Conservation (phyloP, 495 filamentous ascomycete genomes). For the Barbatosphaeria neglecta region DNA sequence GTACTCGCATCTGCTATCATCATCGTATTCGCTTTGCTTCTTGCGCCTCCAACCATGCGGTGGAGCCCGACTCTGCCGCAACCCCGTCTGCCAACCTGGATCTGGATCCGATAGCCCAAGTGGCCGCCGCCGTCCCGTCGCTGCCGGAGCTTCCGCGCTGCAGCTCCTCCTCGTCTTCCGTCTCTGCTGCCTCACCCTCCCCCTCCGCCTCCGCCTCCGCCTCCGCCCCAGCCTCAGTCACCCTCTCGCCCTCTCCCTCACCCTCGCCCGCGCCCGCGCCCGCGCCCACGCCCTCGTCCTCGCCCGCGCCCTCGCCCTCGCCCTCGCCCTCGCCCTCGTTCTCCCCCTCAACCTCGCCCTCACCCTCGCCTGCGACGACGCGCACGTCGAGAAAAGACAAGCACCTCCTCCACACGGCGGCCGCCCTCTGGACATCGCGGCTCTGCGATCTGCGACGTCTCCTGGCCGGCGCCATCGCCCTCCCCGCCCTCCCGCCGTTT, state of each 20-base stretch:
- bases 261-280: constrained; percentile 13
- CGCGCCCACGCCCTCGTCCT: constrained; percentile 16
- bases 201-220: constrained; percentile 1
- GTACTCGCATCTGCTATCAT: no score
- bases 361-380: constrained; percentile 7
- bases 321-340: constrained; percentile 1
- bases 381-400: constrained; percentile 38
- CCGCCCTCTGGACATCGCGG: constrained; percentile 31
- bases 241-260: no score
- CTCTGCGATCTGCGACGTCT: constrained; percentile 33
- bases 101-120: constrained; percentile 32
- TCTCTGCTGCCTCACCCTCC: not conserved
- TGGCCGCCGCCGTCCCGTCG: not conserved
- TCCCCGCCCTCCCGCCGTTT: constrained; percentile 35
- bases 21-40: not conserved
- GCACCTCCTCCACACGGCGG: constrained; percentile 30
- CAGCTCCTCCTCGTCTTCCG: no score
- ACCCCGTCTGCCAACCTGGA: constrained; percentile 26
- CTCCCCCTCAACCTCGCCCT: constrained; percentile 8
- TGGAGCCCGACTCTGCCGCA: constrained; percentile 26
- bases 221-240: constrained; percentile 8
- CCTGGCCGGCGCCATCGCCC: constrained; percentile 37
- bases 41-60: constrained; percentile 16
- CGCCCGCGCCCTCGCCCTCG: not conserved
- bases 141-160: not conserved